Evolutionary conservation across 1,139 yeast genomes (phyloP).

Genomic region (Trichomonascaceae sp.): DNA sequence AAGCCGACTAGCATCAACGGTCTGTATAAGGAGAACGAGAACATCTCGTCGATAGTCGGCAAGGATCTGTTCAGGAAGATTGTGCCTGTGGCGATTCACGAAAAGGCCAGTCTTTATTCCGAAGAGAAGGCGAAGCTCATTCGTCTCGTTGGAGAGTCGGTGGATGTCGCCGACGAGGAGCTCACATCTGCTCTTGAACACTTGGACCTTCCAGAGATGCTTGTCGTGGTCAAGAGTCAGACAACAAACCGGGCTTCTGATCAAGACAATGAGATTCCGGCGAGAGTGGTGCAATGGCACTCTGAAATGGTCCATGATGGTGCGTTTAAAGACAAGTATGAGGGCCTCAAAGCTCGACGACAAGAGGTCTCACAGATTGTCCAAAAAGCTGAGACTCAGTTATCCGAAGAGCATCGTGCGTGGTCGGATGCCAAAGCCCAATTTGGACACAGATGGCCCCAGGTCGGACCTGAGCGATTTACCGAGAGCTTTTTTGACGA

Average conservation of each 20-base stretch:
- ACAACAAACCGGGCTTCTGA: not conserved
- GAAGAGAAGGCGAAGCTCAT: slow-evolving; percentile 76
- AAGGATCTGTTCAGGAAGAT: slow-evolving; percentile 57
- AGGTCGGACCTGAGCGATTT: slow-evolving; percentile 25
- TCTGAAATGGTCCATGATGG: slow-evolving; percentile 15
- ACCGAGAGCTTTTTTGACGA: slow-evolving; percentile 35
- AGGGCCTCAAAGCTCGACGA: slow-evolving; percentile 6
- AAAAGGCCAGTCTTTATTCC: slow-evolving; percentile 72
- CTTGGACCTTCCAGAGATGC: slow-evolving; percentile 58
- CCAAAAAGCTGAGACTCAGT: slow-evolving; percentile 28
- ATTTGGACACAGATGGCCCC: slow-evolving; percentile 28
- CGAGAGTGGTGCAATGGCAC: slow-evolving; percentile 25
- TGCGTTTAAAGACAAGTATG: slow-evolving; percentile 1
- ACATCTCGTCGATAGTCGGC: slow-evolving; percentile 37
- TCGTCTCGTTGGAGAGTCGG: slow-evolving; percentile 60
- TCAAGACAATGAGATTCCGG: slow-evolving; percentile 13
- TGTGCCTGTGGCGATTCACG: slow-evolving; percentile 79
- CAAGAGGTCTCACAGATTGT: slow-evolving; percentile 18
- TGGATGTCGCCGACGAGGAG: slow-evolving; percentile 72
- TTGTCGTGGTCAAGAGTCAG: slow-evolving; percentile 36
- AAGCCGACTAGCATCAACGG: slow-evolving; percentile 52
- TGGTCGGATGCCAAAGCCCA: slow-evolving; percentile 22
- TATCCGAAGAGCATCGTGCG: slow-evolving; percentile 27
- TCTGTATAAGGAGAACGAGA: slow-evolving; percentile 33
- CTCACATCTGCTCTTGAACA: slow-evolving; percentile 66